Percentiles rank a stretch among this genome's conserved stretches.
Conservation (phyloP, 345 rosid species). For the Camelina sativa region DNA sequence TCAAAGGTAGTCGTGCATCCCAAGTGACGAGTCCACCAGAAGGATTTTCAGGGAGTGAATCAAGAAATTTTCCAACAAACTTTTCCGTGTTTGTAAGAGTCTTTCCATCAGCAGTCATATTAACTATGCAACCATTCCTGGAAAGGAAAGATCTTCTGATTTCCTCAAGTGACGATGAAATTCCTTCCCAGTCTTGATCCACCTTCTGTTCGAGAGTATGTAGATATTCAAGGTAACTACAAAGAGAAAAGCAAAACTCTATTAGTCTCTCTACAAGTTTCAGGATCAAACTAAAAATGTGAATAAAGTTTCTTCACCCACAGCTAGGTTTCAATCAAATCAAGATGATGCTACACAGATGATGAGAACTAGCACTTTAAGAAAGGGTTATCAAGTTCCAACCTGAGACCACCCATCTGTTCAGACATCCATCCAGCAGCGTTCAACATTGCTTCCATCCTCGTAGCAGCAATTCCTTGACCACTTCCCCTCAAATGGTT, state of each 20-base stretch:
- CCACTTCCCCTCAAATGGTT: conserved; percentile 90
- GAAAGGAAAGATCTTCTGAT: conserved; percentile 78
- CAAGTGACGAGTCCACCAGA: conserved; percentile 51
- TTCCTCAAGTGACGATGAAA: conserved; percentile 87
- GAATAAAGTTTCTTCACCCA: not conserved
- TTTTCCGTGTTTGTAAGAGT: conserved; percentile 62
- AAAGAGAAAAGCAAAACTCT: conserved; percentile 7
- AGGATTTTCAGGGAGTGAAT: conserved; percentile 75
- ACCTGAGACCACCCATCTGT: conserved; percentile 98
- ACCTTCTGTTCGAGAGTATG: conserved; percentile 74
- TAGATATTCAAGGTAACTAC: conserved; percentile 83
- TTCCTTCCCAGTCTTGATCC: conserved; percentile 83
- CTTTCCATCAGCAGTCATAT: conserved; percentile 86
- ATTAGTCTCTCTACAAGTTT: conserved; percentile 25
- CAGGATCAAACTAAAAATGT: not conserved
- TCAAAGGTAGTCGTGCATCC: conserved; percentile 61
- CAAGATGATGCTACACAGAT: not conserved
- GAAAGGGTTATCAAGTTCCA: conserved; percentile 24
- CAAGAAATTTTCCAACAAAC: conserved; percentile 69
- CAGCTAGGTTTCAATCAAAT: conserved; percentile 14
- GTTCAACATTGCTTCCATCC: conserved; percentile 92
- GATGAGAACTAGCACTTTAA: not conserved
- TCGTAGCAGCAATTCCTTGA: conserved; percentile 81
- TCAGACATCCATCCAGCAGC: conserved; percentile 94
- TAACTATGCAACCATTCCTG: conserved; percentile 76